Conservation (phyloP, 2,329 filamentous ascomycete genomes). For the Paecilomyces fulvus region DNA sequence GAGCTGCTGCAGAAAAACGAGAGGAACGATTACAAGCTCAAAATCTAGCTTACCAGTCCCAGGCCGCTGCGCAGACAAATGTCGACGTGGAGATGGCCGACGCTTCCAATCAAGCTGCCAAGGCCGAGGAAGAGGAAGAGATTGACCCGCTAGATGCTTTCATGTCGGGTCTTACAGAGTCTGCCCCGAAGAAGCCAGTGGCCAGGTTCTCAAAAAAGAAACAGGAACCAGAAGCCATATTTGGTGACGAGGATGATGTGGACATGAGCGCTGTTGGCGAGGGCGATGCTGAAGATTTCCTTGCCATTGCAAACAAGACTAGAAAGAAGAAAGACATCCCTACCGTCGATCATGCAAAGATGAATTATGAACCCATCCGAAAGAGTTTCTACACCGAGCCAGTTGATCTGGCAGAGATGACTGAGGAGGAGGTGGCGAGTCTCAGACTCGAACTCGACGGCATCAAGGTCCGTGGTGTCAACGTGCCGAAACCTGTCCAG, state of each 20-base stretch:
- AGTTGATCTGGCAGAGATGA: conserved; percentile 71
- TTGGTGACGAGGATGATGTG: conserved; percentile 72
- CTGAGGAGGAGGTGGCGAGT: conserved; percentile 71
- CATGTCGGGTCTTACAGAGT: conserved; percentile 64
- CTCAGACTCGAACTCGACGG: conserved; percentile 83
- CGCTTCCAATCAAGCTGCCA: conserved; percentile 29
- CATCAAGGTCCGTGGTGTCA: conserved; percentile 83
- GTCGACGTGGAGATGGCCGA: conserved; percentile 23
- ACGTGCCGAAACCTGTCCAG: conserved; percentile 85
- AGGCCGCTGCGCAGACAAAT: conserved; percentile 15
- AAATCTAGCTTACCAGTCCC: conserved; percentile 12
- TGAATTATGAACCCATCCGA: conserved; percentile 75
- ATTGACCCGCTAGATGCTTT: conserved; percentile 93
- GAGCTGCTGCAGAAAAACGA: conserved; percentile 76
- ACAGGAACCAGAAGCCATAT: conserved; percentile 74
- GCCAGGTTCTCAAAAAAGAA: conserved; percentile 38
- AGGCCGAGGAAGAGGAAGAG: conserved; percentile 51
- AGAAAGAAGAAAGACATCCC: conserved; percentile 96
- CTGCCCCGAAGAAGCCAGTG: conserved; percentile 34
- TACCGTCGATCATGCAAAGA: conserved; percentile 72
- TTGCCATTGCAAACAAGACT: conserved; percentile 56
- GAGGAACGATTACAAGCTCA: conserved; percentile 54
- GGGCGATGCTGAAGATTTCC: conserved; percentile 55
- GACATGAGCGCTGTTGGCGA: conserved; percentile 54
- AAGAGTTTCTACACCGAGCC: conserved; percentile 96